Conservation (phyloP, 768 basidiomycete genomes). For the Ephemerocybe angulata region DNA sequence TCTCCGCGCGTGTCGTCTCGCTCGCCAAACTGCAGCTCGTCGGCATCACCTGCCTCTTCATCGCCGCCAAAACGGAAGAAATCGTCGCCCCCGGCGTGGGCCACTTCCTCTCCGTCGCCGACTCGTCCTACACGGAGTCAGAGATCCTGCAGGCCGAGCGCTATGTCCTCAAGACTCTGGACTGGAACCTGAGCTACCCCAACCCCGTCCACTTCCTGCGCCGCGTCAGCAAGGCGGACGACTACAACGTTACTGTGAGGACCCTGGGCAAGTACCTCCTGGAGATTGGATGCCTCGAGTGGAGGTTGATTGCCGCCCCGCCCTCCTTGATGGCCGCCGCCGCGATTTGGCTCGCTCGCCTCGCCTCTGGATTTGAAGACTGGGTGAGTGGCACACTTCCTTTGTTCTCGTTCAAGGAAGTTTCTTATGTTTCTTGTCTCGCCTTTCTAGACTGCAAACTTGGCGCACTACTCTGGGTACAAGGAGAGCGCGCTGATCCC, state of each 20-base stretch:
- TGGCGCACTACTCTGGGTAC: slow-evolving; percentile 94
- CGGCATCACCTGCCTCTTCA: slow-evolving; percentile 89
- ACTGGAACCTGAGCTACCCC: slow-evolving; percentile 90
- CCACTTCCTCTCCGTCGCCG: slow-evolving; percentile 87
- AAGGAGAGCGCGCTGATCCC: slow-evolving; percentile 80
- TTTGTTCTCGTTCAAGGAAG: background rate
- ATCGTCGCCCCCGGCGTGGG: slow-evolving; percentile 84
- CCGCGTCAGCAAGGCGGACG: slow-evolving; percentile 92
- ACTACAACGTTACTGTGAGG: slow-evolving; percentile 87
- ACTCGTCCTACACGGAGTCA: slow-evolving; percentile 83
- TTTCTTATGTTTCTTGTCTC: slow-evolving; percentile 3
- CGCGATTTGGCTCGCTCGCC: slow-evolving; percentile 82
- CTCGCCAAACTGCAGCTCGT: slow-evolving; percentile 94
- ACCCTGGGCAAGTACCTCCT: slow-evolving; percentile 93
- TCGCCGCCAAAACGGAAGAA: slow-evolving; percentile 96
- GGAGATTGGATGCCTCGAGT: slow-evolving; percentile 88
- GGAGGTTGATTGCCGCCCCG: slow-evolving; percentile 74
- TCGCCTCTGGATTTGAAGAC: slow-evolving; percentile 75
- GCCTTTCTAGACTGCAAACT: slow-evolving; percentile 60
- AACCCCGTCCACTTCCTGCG: slow-evolving; percentile 93
- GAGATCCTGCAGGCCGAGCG: slow-evolving; percentile 68
- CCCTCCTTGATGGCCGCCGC: slow-evolving; percentile 89
- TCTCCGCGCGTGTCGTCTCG: slow-evolving; percentile 75
- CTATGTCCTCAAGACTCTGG: slow-evolving; percentile 88
- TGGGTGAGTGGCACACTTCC: slow-evolving; percentile 67